Evolutionary conservation across 768 basidiomycete species (phyloP), one percentile per base, ranked within the genome.

Genomic region (Russula earlei): DNA sequence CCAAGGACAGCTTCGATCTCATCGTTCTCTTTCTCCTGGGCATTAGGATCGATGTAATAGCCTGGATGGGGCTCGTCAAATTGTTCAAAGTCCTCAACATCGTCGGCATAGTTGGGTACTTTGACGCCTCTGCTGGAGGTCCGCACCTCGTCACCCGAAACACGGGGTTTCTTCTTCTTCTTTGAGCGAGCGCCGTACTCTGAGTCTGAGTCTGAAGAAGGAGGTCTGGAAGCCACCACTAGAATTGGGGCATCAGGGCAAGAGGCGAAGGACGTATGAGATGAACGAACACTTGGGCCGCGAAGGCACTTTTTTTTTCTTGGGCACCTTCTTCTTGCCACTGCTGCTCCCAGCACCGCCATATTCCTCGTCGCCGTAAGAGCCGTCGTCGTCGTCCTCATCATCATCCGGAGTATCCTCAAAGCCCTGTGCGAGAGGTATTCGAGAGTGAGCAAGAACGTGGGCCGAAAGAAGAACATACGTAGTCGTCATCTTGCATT

Each of bases 1-100:
- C 80, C 83, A 38, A 95, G 78, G 38, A 99, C 91, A 37, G 82
- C 82, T 71, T 99, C 96, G 44, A 99, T 95, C 68, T 92, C 91
- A 61, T 94, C 87, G 55, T 89, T 85, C 66, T 83, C 79, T 53
- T 74, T 69, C 61, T 76, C 56, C 53, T 77, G 75, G 6, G 69
- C 66, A 44, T 73, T 73, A 49, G 78, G 77, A 59, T 81, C 83
- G 41, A 67, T 68, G 58, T 77, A 81, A 65, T 81, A 83, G 12
- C 71, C 75, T 43, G 77, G 73, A 24, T 74, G 75, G 25, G 82
- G 82, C 41, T 86, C 84, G 62, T 87, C 89, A 60, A 87, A 85
- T 66, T 88, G 85, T 51, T 85, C 85, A 56, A 83, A 80, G 67
- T 87, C 85, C 49, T 74, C 71, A 14, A 71, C 74, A 36, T 77